phyloP scores from a whole-genome alignment of 2,329 filamentous ascomycete genomes.

The Sporothrix euskadiensis region DNA sequence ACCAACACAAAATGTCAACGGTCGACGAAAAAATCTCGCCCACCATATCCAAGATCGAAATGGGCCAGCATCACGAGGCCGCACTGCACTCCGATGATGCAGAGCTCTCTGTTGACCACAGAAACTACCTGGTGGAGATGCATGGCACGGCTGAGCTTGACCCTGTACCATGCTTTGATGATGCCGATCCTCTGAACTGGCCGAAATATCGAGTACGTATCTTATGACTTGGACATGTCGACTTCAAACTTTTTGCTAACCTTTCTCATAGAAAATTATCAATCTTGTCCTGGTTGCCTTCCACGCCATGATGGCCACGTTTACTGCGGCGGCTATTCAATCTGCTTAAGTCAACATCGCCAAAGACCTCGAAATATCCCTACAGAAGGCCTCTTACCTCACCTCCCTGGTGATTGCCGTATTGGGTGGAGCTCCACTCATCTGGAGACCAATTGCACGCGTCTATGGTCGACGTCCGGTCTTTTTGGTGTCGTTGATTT shows the following conservation, averaged over 20 bases:
- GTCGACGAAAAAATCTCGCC: neutral
- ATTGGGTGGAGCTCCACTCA: conserved; percentile 53
- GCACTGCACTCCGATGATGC: neutral
- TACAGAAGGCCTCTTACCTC: conserved; percentile 54
- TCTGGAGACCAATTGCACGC: conserved; percentile 58
- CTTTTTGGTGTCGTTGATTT: conserved; percentile 52
- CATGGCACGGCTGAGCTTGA: conserved; percentile 26
- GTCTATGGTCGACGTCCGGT: conserved; percentile 56
- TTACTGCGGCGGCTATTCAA: conserved; percentile 55
- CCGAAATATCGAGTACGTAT: neutral
- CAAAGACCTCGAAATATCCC: conserved; percentile 48
- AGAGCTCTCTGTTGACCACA: conserved; percentile 17
- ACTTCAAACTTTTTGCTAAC: neutral
- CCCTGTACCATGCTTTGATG: conserved; percentile 18
- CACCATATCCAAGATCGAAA: neutral
- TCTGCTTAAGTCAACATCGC: conserved; percentile 57
- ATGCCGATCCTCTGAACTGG: conserved; percentile 25
- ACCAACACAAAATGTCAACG: neutral
- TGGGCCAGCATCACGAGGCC: neutral
- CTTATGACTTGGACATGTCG: no score
- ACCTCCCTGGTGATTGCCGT: conserved; percentile 58
- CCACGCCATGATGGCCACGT: conserved; percentile 59
- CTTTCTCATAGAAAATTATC: conserved; percentile 47
- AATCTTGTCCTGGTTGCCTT: conserved; percentile 58
- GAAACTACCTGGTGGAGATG: conserved; percentile 5